Percentiles rank a stretch among this genome's conserved stretches.
These are phyloP conservation scores for Chrysanthemum makinoi DNA, from an alignment of 129 eudicot species.

Conservation along the genomic window DNA sequence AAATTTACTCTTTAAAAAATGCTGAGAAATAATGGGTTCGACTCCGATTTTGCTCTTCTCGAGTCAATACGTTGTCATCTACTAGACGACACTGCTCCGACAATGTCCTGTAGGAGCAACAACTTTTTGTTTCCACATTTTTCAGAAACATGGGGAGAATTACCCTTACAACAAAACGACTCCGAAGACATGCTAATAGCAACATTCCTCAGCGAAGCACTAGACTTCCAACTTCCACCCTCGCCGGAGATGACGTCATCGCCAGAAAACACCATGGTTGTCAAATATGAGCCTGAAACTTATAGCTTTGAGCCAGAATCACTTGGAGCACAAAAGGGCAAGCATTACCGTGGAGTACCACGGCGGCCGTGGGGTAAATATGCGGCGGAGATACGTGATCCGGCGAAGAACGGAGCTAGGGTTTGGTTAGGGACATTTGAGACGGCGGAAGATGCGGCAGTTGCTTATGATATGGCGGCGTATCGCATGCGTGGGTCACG, in stretches of 20 bases:
- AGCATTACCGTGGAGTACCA: constrained; percentile 72
- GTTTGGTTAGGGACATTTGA: constrained; percentile 87
- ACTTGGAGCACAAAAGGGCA: constrained; percentile 32
- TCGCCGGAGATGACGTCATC: background rate
- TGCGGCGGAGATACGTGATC: constrained; percentile 90
- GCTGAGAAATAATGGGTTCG: constrained; percentile 32
- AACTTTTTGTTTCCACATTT: constrained; percentile 38
- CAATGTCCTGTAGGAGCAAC: constrained; percentile 32
- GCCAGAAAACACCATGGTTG: constrained; percentile 9
- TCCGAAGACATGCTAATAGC: constrained; percentile 53
- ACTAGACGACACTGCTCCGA: constrained; percentile 41
- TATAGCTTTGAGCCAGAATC: constrained; percentile 4
- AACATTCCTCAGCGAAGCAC: constrained; percentile 37
- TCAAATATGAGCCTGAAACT: constrained; percentile 46
- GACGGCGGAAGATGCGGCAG: constrained; percentile 84
- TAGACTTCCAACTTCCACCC: constrained; percentile 25
- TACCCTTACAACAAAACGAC: constrained; percentile 43
- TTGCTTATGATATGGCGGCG: constrained; percentile 79
- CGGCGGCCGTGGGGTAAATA: constrained; percentile 85
- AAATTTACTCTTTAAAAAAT: constrained; percentile 21
- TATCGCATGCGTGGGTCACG: constrained; percentile 79
- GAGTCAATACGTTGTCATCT: constrained; percentile 54
- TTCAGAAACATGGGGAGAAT: constrained; percentile 45
- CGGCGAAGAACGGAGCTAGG: constrained; percentile 82
- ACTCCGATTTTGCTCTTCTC: constrained; percentile 55